phyloP scores from a whole-genome alignment of 148 eudicot species.

The Vaccinium macrocarpon region DNA sequence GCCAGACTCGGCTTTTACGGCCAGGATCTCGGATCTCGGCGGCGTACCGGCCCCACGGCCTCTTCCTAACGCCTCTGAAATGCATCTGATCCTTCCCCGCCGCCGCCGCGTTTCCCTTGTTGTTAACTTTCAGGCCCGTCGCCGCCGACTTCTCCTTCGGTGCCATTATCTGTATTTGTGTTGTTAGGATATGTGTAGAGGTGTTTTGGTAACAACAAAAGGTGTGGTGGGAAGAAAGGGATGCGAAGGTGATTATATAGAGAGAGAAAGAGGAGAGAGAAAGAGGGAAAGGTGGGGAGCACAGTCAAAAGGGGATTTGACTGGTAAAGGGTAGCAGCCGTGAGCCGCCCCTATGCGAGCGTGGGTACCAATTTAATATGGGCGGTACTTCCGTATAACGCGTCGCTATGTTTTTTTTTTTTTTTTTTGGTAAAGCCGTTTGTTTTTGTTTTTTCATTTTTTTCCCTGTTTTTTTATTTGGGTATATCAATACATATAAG shows the following conservation, averaged over 20 bases:
- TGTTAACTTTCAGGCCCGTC: neutral
- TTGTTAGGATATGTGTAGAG: neutral
- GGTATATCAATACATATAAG: no score
- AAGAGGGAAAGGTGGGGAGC: neutral
- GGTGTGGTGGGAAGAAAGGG: neutral
- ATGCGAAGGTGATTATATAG: slow-evolving; percentile 11
- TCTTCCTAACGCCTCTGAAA: slow-evolving; percentile 61
- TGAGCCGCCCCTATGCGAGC: slow-evolving; percentile 24
- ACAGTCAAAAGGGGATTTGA: slow-evolving; percentile 37
- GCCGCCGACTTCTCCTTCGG: slow-evolving; percentile 20
- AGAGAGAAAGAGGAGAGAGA: neutral
- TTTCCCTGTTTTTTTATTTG: no score
- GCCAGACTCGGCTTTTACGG: slow-evolving; percentile 68
- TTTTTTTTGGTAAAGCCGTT: neutral
- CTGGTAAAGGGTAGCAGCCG: slow-evolving; percentile 21
- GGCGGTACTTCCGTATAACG: neutral
- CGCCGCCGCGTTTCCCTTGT: slow-evolving; percentile 18
- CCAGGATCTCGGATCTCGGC: slow-evolving; percentile 77
- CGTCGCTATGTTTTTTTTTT: neutral
- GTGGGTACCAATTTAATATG: neutral
- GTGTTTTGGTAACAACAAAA: neutral
- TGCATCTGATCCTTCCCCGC: slow-evolving; percentile 26
- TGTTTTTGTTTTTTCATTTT: no score
- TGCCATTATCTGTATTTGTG: slow-evolving; percentile 15
- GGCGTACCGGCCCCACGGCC: slow-evolving; percentile 79